A percentile compares a stretch with the other conserved stretches of the same genome.
Evolutionary conservation across 2,329 filamentous ascomycete genomes (phyloP).

Genomic region (Sclerotinia spermophila): DNA sequence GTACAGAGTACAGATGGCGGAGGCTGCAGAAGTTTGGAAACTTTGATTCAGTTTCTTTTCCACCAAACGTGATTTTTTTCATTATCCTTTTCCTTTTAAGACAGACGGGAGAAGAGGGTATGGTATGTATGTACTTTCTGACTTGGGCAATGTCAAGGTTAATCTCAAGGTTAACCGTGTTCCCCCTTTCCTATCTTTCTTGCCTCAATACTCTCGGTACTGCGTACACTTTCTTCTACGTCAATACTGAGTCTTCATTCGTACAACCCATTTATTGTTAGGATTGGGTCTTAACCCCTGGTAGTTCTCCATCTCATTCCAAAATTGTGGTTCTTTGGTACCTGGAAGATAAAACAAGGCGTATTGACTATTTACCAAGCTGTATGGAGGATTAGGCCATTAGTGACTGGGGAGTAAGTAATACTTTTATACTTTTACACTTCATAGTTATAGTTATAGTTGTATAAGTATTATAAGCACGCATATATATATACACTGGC

Average conservation of each 20-base stretch:
- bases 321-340: constrained; percentile 12
- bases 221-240: not conserved
- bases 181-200: not conserved
- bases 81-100: not conserved
- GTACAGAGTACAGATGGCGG: not conserved
- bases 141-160: not conserved
- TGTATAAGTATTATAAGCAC: too few relatives aligned
- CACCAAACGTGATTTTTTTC: not conserved
- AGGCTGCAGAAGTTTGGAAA: not conserved
- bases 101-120: not conserved
- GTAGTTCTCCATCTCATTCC: not conserved
- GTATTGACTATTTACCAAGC: not conserved
- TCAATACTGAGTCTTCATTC: not conserved
- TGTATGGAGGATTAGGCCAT: not conserved
- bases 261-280: not conserved
- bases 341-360: constrained; percentile 7
- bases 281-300: constrained; percentile 2
- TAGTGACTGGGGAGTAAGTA: not conserved
- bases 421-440: not conserved
- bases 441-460: too few relatives aligned
- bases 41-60: not conserved
- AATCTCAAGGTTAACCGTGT: not conserved
- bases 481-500: not conserved
- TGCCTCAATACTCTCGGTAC: not conserved
- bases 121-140: too few relatives aligned